phyloP scores from a whole-genome alignment of 2,329 filamentous ascomycete genomes.

The Apiospora arundinis region DNA sequence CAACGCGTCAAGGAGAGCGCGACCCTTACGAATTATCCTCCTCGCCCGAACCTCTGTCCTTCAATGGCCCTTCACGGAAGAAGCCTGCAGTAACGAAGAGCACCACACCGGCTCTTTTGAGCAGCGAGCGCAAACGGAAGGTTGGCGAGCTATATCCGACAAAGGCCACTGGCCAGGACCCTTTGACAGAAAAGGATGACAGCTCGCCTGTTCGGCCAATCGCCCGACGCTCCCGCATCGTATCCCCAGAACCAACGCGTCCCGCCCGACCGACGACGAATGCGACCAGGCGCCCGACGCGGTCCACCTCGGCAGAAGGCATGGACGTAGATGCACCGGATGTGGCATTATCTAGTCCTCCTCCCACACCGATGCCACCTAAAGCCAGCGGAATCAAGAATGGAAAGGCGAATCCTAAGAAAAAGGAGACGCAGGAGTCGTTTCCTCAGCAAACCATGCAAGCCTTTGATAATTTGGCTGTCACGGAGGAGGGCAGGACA shows the following conservation, averaged over 20 bases:
- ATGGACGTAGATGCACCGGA: slow-evolving; percentile 33
- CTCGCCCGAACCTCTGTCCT: neutral
- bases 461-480: slow-evolving; percentile 25
- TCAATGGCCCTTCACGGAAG: neutral
- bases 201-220: neutral
- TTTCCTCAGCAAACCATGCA: slow-evolving; percentile 29
- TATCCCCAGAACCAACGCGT: slow-evolving; percentile 26
- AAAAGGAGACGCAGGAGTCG: neutral
- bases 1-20: slow-evolving; percentile 11
- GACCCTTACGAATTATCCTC: slow-evolving; percentile 16
- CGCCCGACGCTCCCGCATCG: slow-evolving; percentile 33
- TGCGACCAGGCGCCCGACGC: slow-evolving; percentile 27
- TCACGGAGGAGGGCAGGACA: slow-evolving; percentile 24
- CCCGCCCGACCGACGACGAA: slow-evolving; percentile 24
- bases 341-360: slow-evolving; percentile 39
- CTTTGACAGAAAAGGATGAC: slow-evolving; percentile 4
- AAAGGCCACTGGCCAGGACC: neutral
- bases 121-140: slow-evolving; percentile 21
- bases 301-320: slow-evolving; percentile 29
- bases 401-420: slow-evolving; percentile 17
- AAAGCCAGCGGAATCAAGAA: slow-evolving; percentile 24
- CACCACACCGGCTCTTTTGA: neutral
- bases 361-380: slow-evolving; percentile 36
- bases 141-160: slow-evolving; percentile 9
- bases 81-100: neutral